Evolutionary conservation across 2,329 filamentous ascomycete species (phyloP).

Genomic region (Botrytis sinoallii): DNA sequence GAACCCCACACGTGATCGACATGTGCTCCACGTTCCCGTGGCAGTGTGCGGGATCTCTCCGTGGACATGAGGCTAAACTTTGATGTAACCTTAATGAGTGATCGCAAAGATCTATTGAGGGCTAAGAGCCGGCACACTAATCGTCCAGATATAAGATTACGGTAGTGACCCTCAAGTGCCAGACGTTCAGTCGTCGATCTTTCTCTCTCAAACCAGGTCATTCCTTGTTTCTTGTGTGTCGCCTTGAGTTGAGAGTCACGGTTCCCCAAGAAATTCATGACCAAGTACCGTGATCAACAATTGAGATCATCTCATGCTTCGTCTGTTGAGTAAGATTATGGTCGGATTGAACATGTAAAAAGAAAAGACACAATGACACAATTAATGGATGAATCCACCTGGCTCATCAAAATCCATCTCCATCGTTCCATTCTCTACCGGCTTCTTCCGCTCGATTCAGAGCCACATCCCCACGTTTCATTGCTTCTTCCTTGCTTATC

Average conservation of each 20-base stretch:
- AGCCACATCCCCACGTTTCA: conserved; percentile 27
- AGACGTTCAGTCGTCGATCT: not conserved
- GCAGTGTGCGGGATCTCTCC: not conserved
- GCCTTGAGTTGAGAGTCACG: not conserved
- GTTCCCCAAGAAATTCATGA: not conserved
- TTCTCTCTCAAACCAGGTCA: not conserved
- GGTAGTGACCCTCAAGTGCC: not conserved
- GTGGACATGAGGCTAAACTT: not conserved
- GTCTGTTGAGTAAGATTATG: not conserved
- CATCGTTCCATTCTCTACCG: conserved; percentile 28
- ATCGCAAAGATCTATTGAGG: not conserved
- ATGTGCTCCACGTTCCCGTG: not conserved
- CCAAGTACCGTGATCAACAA: not conserved
- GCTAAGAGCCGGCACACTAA: not conserved
- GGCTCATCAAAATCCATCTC: conserved; percentile 22
- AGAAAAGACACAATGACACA: not conserved
- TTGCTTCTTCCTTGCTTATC: conserved; percentile 23
- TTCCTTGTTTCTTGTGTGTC: not conserved
- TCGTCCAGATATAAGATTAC: not conserved
- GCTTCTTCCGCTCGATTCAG: conserved; percentile 28
- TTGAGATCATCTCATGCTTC: not conserved
- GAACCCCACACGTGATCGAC: conserved; percentile 7
- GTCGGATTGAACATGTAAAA: not conserved
- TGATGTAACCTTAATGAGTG: not conserved
- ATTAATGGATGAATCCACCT: not conserved